phyloP scores from a whole-genome alignment of 495 filamentous ascomycete species.

The Amphirosellinia nigrospora region DNA sequence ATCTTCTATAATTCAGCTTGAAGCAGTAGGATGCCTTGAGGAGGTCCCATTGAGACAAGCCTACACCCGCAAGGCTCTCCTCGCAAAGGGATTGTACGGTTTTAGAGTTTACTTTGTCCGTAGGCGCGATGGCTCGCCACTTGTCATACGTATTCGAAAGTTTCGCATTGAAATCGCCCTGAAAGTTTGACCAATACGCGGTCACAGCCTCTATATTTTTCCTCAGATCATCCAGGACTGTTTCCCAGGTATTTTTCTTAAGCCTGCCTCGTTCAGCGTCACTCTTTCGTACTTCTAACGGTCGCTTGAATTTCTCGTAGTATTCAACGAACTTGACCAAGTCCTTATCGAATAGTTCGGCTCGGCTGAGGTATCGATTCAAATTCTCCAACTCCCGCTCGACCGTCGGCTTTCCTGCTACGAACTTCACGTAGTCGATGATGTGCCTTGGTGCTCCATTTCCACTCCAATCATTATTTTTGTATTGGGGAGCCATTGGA shows the following conservation, averaged over 20 bases:
- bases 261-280: conserved; percentile 19
- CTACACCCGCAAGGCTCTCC: conserved; percentile 52
- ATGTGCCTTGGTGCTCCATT: conserved; percentile 59
- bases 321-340: conserved; percentile 34
- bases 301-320: conserved; percentile 32
- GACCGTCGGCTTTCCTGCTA: conserved; percentile 59
- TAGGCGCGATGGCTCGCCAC: conserved; percentile 53
- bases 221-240: conserved; percentile 43
- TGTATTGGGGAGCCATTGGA: conserved; percentile 50
- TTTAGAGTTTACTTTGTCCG: conserved; percentile 40
- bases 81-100: conserved; percentile 45
- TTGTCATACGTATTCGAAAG: conserved; percentile 49
- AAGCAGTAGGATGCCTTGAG: conserved; percentile 70
- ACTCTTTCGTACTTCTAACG: conserved; percentile 26
- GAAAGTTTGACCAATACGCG: conserved; percentile 40
- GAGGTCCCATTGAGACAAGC: conserved; percentile 57
- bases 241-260: conserved; percentile 33
- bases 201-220: conserved; percentile 41
- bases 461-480: conserved; percentile 41
- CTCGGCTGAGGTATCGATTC: conserved; percentile 27
- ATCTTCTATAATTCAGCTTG: conserved; percentile 45
- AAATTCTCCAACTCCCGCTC: conserved; percentile 56
- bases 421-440: conserved; percentile 76
- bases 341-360: conserved; percentile 34
- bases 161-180: conserved; percentile 46